Percentiles rank a stretch among this genome's conserved stretches.
Evolutionary conservation across 2,329 filamentous ascomycete genomes (phyloP).

Genomic region (Cryphonectria nitschkei): DNA sequence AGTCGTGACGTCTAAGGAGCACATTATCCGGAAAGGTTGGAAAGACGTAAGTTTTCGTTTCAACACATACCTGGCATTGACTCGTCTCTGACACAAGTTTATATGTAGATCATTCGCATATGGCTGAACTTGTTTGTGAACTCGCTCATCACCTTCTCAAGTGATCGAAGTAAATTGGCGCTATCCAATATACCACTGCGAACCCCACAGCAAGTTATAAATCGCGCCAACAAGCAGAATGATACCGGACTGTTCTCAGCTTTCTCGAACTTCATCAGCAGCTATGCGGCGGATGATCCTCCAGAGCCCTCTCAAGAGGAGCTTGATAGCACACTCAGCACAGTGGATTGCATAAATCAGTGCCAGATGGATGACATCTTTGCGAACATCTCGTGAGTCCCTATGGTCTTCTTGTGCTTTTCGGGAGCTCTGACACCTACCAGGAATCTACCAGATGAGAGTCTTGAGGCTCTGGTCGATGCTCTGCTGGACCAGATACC

Average conservation of each 20-base stretch:
- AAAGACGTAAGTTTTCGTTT: constrained; percentile 65
- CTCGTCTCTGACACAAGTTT: constrained; percentile 41
- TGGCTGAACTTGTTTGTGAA: constrained; percentile 97
- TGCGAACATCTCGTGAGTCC: constrained; percentile 74
- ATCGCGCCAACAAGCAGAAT: constrained; percentile 75
- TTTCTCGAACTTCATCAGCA: constrained; percentile 96
- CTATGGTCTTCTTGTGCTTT: neutral
- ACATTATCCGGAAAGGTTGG: constrained; percentile 76
- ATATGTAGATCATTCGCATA: constrained; percentile 76
- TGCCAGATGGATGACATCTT: constrained; percentile 85
- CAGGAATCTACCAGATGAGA: constrained; percentile 45
- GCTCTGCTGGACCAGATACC: constrained; percentile 83
- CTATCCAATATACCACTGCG: constrained; percentile 86
- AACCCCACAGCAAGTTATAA: constrained; percentile 88
- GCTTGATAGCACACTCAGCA: constrained; percentile 90
- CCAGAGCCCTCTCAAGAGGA: constrained; percentile 97
- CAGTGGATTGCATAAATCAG: constrained; percentile 90
- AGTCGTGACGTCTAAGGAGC: constrained; percentile 84
- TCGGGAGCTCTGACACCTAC: neutral
- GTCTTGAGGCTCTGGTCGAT: constrained; percentile 59
- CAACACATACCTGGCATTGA: neutral
- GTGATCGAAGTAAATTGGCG: constrained; percentile 65
- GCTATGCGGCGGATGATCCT: constrained; percentile 96
- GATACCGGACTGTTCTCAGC: constrained; percentile 91
- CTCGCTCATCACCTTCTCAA: constrained; percentile 79